Base-by-base conservation (phyloP, 2,329 filamentous ascomycete species). In the Trichoderma atrobrunneum region DNA sequence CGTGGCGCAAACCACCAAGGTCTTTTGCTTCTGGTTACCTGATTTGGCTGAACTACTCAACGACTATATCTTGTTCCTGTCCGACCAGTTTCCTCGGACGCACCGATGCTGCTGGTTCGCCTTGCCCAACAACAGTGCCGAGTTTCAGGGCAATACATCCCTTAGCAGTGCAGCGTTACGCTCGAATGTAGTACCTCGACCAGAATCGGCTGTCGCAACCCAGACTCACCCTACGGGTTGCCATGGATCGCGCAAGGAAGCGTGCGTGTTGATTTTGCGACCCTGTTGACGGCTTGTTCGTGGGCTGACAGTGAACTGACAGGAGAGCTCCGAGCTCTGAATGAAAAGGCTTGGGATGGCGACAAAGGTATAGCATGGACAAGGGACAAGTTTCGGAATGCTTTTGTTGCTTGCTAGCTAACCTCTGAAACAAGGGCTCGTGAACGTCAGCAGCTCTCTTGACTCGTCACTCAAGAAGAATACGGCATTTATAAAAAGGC, bases 381-480 rank as follows among this genome's bases (percentile, higher is more conserved):
- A 30, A 43, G 21, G 62, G 24, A 26, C 5, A 48, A 14, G 51
- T 14, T 11, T 26, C 10, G 26, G 10, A 32, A 32, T 34, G 18
- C 30, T n/a, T 24, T 28, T 8, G 30, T 36, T 56, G 10, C 48
- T 21, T 6, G 8, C 10, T 43, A 12, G 67, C 72, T 73, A 56
- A 73, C 48, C 54, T 43, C 14, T 24, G 48, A 10, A 14, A 12
- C 28, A 71, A 97, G 94, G 93, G 85, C 84, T 97, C 74, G 94
- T 97, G 79, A 83, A 89, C 69, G 90, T 96, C 76, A 91, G 89
- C 81, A 88, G 89, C 79, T 92, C 93, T 34, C 91, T 98, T 79
- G 95, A 98, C 82, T 97, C 95, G 67, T 96, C 95, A 66, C 87
- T 98, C 81, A 98, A 97, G 85, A 98, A 98, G 86, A 98, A 98